Base-by-base conservation (phyloP, 495 filamentous ascomycete genomes). In the Cercophora sp. region DNA sequence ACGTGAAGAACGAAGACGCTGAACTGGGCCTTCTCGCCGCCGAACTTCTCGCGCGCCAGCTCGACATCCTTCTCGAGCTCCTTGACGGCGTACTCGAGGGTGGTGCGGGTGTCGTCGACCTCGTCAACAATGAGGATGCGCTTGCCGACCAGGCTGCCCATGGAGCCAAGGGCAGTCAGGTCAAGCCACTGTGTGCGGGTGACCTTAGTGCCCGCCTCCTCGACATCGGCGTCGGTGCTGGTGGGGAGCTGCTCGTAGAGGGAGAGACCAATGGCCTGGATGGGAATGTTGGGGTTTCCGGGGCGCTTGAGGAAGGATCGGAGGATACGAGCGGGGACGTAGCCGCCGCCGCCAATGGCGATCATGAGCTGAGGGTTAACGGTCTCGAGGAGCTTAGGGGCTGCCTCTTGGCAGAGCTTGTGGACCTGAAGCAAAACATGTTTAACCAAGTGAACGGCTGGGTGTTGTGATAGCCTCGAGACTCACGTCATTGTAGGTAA, bases 171-270 rank as follows among this genome's bases (percentile, higher is more conserved):
- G 35, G 85, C 87, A 61, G 79, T 85, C 54, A 99, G 77, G 69
- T 99, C 93, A 36, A 99, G 81, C 93, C 93, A 99, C 78, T 99
- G 93, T 29, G 94, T 97, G 57, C 94, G 86, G 27, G 88, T 97
- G 51, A 99, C 93, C 70, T 95, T 93, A 57, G 88, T 96, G 47
- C 94, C 93, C 23, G 84, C 82, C 51, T 76, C 69, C 69, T 96
- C 91, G 36, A 75, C 63, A 41, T 70, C 70, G 22, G 67, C 57
- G 51, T 75, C 70, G 61, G 87, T 78, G 40, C 76, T 71, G 25
- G 60, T 62, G 51, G 83, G 72, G 24, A 96, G 85, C 32, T 81
- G 78, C 73, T 99, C 93, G 75, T 99, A 99, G 45, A 99, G 85
- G 20, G 91, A 96, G 40, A 99, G 85, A 42, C 93, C 93, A 68